phyloP scores from a whole-genome alignment of 2,329 filamentous ascomycete genomes.

The Cladophialophora immunda region DNA sequence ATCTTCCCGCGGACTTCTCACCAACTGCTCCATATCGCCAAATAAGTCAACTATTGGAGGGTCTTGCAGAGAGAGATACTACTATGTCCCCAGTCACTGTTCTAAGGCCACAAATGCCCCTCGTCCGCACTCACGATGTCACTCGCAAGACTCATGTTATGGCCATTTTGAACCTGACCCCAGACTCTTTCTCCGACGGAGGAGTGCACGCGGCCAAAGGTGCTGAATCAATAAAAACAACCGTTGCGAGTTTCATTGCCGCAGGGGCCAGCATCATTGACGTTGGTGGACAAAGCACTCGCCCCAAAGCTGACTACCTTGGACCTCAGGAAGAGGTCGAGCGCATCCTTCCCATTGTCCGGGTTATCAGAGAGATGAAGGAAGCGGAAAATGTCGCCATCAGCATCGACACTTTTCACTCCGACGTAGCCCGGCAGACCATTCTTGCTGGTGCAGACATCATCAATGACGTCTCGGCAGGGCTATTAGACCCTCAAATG shows the following conservation, averaged over 20 bases:
- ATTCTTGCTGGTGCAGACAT: slow-evolving; percentile 84
- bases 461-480: slow-evolving; percentile 93
- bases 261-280: slow-evolving; percentile 86
- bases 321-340: slow-evolving; percentile 75
- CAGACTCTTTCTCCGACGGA: slow-evolving; percentile 96
- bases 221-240: slow-evolving; percentile 61
- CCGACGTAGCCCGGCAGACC: slow-evolving; percentile 79
- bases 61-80: slow-evolving; percentile 56
- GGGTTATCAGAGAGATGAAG: slow-evolving; percentile 69
- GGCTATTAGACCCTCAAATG: slow-evolving; percentile 81
- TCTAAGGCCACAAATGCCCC: slow-evolving; percentile 52
- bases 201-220: slow-evolving; percentile 67
- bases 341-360: slow-evolving; percentile 81
- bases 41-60: slow-evolving; percentile 28
- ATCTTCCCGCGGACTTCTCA: slow-evolving; percentile 25
- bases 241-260: slow-evolving; percentile 69
- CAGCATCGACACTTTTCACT: slow-evolving; percentile 92
- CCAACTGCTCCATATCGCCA: slow-evolving; percentile 13
- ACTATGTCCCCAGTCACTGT: slow-evolving; percentile 47
- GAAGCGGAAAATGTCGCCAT: slow-evolving; percentile 72
- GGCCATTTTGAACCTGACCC: slow-evolving; percentile 94
- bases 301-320: slow-evolving; percentile 76
- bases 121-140: slow-evolving; percentile 66
- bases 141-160: slow-evolving; percentile 78
- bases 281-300: slow-evolving; percentile 90